Base-by-base conservation (phyloP, 2,329 filamentous ascomycete species). In the Fusarium nanum region DNA sequence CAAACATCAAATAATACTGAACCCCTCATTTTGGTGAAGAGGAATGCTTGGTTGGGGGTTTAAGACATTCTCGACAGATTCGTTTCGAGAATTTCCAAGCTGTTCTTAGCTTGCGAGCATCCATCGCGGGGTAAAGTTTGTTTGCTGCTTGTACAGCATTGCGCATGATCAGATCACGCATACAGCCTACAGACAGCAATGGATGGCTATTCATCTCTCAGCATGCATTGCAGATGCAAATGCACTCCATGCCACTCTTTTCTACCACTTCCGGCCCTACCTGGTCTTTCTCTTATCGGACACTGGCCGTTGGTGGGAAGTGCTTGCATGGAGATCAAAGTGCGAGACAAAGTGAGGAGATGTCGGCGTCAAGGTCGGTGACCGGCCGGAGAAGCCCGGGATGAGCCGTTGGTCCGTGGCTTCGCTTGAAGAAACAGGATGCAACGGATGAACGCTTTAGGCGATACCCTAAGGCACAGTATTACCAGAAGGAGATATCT, bases 341-440 rank as follows among this genome's bases (percentile, higher is more conserved):
- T 53, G 49, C 49, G 49, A 50, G 34, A 14, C 23, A 30, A 47
- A 49, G 42, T 60, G 67, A 67, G 44, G 42, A 41, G 61, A 67
- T 37, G 58, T 59, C 48, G 64, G 55, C 49, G 50, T 53, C 56
- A 55, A 64, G 46, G 46, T 53, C 55, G 65, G 55, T 44, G 58
- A 52, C 57, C 41, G 46, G 56, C 49, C 34, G 48, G 71, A 71
- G 56, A 63, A 57, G 55, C 56, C 72, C 72, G 70, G 68, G 55
- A 66, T 55, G 70, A 67, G 70, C 73, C 73, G 67, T 59, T 75
- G 69, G 64, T 32, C 73, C 69, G 73, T 73, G 71, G 69, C 61
- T 62, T 67, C 12, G 54, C 57, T 64, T 72, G n/a, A 40, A 56
- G 58, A 65, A 63, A 49, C 25, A 37, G 22, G 32, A 55, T 49